Percentiles rank a stretch among this genome's conserved stretches.
These are phyloP conservation scores for Trypanosoma mega DNA, from an alignment of 208 protist genomes.

Conservation along the genomic window DNA sequence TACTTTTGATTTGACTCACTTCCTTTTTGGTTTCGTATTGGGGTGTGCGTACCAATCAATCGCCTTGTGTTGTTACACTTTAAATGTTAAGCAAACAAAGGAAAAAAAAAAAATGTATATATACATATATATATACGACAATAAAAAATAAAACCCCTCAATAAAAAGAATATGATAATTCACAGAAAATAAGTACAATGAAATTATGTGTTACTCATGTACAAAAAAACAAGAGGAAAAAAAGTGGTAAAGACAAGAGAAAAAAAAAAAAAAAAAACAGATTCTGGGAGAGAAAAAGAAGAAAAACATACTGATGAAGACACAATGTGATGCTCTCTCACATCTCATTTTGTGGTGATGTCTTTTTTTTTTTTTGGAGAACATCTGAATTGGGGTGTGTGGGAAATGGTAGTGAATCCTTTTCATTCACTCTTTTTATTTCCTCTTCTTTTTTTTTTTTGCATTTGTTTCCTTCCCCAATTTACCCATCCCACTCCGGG, in stretches of 20 bases:
- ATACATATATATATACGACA: background rate
- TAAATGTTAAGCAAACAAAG: background rate
- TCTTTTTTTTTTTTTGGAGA: background rate
- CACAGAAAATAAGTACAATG: too few species aligned
- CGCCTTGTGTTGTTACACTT: too few species aligned
- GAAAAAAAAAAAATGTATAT: background rate
- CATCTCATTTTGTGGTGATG: background rate
- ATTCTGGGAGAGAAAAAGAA: slow-evolving; percentile 8
- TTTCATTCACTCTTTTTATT: background rate
- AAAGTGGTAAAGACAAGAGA: slow-evolving; percentile 1
- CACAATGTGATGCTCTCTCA: background rate
- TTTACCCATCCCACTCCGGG: too few species aligned
- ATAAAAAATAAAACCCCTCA: too few species aligned
- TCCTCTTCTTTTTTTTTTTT: background rate
- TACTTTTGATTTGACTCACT: too few species aligned
- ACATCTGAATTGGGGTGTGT: background rate
- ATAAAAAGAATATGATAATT: too few species aligned
- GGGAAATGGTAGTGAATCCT: background rate
- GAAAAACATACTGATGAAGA: slow-evolving; percentile 15
- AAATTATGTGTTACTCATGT: background rate
- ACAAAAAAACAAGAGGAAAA: slow-evolving; percentile 13
- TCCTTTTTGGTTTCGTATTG: too few species aligned
- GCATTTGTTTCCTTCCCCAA: background rate
- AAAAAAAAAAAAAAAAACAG: slow-evolving; percentile 14
- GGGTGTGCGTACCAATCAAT: too few species aligned